Evolutionary conservation across 139 green algal genomes (phyloP).

Genomic region (Chlamydomonas schloesseri): DNA sequence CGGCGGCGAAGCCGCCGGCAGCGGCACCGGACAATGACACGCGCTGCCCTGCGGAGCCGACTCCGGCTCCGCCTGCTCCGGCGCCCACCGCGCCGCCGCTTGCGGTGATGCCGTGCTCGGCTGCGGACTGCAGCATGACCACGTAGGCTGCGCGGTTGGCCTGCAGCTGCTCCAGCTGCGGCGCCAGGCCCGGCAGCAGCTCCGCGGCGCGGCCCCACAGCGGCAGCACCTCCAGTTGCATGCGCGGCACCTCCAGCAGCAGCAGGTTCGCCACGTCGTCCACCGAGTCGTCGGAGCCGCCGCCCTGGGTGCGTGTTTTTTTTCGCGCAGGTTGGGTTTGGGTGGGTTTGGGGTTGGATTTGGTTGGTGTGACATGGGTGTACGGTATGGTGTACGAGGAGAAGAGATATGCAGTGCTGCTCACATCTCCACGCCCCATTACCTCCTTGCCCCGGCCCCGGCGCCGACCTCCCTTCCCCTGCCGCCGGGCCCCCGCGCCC

Average conservation of each 20-base stretch:
- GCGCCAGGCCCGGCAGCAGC: conserved; percentile 20
- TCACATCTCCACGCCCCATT: no score
- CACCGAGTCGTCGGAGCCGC: background rate
- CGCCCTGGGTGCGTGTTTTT: background rate
- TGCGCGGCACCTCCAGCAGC: conserved; percentile 29
- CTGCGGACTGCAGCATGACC: conserved; percentile 24
- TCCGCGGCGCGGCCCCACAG: conserved; percentile 25
- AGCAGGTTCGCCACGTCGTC: conserved; percentile 27
- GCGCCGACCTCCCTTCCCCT: no score
- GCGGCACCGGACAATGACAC: background rate
- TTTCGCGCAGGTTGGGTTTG: no score
- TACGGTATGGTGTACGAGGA: no score
- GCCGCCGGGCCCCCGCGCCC: no score
- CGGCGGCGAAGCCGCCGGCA: background rate
- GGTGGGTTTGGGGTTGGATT: no score
- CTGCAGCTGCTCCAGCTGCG: conserved; percentile 17
- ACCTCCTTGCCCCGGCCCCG: no score
- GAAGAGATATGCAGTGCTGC: no score
- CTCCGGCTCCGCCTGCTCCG: background rate
- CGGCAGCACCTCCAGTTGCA: conserved; percentile 35
- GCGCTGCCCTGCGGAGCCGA: background rate
- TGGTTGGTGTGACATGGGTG: no score
- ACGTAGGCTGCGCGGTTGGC: conserved; percentile 32
- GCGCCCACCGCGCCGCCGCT: no score
- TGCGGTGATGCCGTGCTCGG: background rate